Evolutionary conservation across 2,329 filamentous ascomycete genomes (phyloP), one percentile per base, ranked within the genome.

Genomic region (Mycosphaerelloides madeirae): DNA sequence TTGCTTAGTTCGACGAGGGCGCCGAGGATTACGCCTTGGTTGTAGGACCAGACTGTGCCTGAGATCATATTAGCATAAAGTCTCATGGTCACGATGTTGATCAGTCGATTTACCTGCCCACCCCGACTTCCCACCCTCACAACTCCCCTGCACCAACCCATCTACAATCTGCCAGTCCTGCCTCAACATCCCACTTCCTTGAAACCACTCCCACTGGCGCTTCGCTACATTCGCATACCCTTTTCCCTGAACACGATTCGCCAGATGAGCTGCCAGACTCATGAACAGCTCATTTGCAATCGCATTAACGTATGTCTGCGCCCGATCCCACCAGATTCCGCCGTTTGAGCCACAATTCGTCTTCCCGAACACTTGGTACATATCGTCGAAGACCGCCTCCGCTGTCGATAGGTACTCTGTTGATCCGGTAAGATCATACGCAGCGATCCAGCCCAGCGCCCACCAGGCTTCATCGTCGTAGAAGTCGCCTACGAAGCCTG

Each of bases 11-110:
- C 77, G 2, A 74, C 72, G 0, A 83, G 68, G 0, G 72, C 79
- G 12, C 75, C 68, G 9, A 83, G 70, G 15, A 81, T 69, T 2
- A 82, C 76, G 11, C 80, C 80, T 60, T 83, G 79, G 53, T 80
- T 80, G 60, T 80, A 80, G 0, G 72, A 52, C 54, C 57, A 55
- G 14, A 57, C 46, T 9, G 47, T 53, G 6, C 54, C 64, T 36
- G 71, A 68, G 44, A 78, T 78, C n/a, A n/a, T n/a, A n/a, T n/a
- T n/a, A n/a, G n/a, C n/a, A n/a, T n/a, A n/a, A n/a, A n/a, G n/a
- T n/a, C n/a, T n/a, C n/a, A n/a, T n/a, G n/a, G n/a, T n/a, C n/a
- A n/a, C n/a, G n/a, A n/a, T n/a, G n/a, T n/a, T n/a, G n/a, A n/a
- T n/a, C n/a, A n/a, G n/a, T n/a, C n/a, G n/a, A n/a, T n/a, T n/a